These are phyloP conservation scores for Populus alba DNA, from an alignment of 345 rosid genomes.

Conservation along the genomic window DNA sequence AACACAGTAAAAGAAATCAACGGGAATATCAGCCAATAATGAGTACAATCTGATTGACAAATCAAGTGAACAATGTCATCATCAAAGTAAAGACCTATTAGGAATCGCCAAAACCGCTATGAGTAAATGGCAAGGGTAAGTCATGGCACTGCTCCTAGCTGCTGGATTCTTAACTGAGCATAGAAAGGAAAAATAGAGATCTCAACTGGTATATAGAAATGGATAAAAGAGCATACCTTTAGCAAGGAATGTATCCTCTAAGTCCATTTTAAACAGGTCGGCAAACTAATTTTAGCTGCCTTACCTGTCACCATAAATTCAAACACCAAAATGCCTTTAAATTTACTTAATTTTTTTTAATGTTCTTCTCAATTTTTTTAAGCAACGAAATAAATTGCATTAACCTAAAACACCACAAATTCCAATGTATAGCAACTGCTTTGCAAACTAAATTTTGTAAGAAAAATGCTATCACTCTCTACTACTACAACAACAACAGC, in stretches of 20 bases:
- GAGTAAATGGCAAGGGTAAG: neutral
- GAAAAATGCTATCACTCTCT: neutral
- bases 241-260: slow-evolving; percentile 45
- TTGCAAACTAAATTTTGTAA: neutral
- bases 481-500: no score
- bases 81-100: neutral
- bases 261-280: slow-evolving; percentile 40
- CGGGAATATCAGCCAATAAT: neutral
- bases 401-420: neutral
- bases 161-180: no score
- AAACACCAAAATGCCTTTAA: neutral
- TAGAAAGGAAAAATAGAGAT: neutral
- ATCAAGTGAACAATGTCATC: neutral
- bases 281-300: slow-evolving; percentile 17
- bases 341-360: neutral
- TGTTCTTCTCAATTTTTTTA: neutral
- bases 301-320: slow-evolving; percentile 27
- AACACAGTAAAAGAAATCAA: neutral
- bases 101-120: neutral
- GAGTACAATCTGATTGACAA: neutral
- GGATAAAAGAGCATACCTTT: slow-evolving; percentile 44
- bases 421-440: neutral
- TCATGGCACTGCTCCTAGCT: neutral
- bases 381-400: neutral
- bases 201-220: neutral